Percentiles rank a stretch among this genome's conserved stretches.
Evolutionary conservation across 2,329 filamentous ascomycete species (phyloP).

Genomic region (Cladophialophora yegresii): DNA sequence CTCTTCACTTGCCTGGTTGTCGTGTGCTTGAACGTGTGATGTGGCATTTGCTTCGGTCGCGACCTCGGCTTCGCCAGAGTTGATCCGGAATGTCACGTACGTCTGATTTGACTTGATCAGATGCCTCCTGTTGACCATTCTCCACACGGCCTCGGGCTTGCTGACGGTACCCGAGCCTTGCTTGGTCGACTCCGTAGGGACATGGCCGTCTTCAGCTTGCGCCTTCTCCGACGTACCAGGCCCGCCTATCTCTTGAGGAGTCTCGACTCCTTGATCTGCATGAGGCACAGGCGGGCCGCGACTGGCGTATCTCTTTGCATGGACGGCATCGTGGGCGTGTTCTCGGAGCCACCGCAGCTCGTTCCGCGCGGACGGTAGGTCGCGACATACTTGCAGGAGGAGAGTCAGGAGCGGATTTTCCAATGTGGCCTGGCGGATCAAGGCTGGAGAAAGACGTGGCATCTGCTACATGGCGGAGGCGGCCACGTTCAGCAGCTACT

Average conservation of each 20-base stretch:
- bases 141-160: background rate
- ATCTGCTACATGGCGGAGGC: constrained; percentile 38
- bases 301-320: constrained; percentile 27
- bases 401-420: constrained; percentile 45
- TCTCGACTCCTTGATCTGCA: background rate
- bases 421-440: constrained; percentile 43
- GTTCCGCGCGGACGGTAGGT: constrained; percentile 48
- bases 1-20: background rate
- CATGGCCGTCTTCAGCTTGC: background rate
- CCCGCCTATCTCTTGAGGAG: background rate
- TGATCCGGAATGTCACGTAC: background rate
- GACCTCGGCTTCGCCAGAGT: background rate
- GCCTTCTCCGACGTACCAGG: too few species aligned
- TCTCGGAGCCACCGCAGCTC: constrained; percentile 53
- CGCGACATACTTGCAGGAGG: constrained; percentile 49
- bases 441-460: constrained; percentile 46
- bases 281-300: background rate
- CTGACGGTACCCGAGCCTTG: background rate
- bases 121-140: too few species aligned
- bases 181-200: background rate
- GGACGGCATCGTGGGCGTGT: constrained; percentile 37
- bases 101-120: background rate
- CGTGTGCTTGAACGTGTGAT: background rate
- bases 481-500: background rate
- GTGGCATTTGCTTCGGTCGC: background rate